Evolutionary conservation across 2,329 filamentous ascomycete genomes (phyloP).

Genomic region (Ophiostoma sp.): DNA sequence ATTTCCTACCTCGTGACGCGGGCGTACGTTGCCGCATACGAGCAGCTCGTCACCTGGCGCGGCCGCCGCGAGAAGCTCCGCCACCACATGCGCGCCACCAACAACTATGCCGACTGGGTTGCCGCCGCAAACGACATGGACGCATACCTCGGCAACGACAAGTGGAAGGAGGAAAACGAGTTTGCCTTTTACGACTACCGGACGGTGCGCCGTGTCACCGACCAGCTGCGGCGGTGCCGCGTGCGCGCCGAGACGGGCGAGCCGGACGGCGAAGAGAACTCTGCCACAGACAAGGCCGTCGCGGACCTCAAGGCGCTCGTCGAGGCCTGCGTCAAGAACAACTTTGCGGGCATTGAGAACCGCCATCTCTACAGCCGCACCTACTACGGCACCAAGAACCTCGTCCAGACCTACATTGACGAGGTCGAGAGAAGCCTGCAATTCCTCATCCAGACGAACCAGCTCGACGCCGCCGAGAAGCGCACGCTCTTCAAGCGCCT

Average conservation of each 20-base stretch:
- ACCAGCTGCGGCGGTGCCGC: slow-evolving; percentile 65
- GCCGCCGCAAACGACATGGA: slow-evolving; percentile 74
- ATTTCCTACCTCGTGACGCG: slow-evolving; percentile 73
- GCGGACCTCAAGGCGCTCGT: slow-evolving; percentile 67
- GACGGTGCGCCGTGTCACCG: slow-evolving; percentile 70
- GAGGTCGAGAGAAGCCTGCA: slow-evolving; percentile 66
- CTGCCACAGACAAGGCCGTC: slow-evolving; percentile 31
- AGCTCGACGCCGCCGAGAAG: slow-evolving; percentile 68
- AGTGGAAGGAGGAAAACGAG: slow-evolving; percentile 72
- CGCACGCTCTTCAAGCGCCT: slow-evolving; percentile 78
- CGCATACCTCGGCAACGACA: slow-evolving; percentile 69
- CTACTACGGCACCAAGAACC: slow-evolving; percentile 93
- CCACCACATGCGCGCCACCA: slow-evolving; percentile 63
- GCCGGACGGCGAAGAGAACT: slow-evolving; percentile 29
- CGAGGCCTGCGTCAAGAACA: slow-evolving; percentile 93
- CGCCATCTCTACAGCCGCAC: slow-evolving; percentile 93
- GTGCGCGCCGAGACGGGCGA: slow-evolving; percentile 51
- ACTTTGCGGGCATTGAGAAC: slow-evolving; percentile 94
- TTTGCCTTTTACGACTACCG: slow-evolving; percentile 84
- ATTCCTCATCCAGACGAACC: slow-evolving; percentile 62
- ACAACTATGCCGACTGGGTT: slow-evolving; percentile 79
- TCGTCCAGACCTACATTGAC: slow-evolving; percentile 85
- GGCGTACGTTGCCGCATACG: slow-evolving; percentile 86
- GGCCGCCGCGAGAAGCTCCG: slow-evolving; percentile 69
- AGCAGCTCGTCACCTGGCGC: slow-evolving; percentile 85